Evolutionary conservation across 2,329 filamentous ascomycete genomes (phyloP).

Genomic region (Fusarium xylarioides): DNA sequence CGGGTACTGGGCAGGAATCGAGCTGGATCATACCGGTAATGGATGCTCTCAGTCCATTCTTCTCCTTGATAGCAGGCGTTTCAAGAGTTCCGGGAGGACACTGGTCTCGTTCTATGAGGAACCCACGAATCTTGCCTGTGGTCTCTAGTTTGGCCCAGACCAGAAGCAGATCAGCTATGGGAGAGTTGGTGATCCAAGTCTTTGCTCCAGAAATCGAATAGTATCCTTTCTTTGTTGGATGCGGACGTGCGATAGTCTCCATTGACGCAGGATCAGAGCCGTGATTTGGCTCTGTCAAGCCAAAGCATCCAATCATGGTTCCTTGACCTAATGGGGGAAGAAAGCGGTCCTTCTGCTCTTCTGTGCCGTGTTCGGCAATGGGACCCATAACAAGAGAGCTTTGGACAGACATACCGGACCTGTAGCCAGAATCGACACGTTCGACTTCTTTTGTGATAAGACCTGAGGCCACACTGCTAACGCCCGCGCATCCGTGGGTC

Average conservation of each 20-base stretch:
- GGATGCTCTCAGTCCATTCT: constrained; percentile 90
- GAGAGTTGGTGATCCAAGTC: constrained; percentile 95
- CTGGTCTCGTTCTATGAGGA: constrained; percentile 83
- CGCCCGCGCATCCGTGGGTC: constrained; percentile 86
- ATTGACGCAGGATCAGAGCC: constrained; percentile 90
- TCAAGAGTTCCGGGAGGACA: constrained; percentile 89
- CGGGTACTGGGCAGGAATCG: constrained; percentile 85
- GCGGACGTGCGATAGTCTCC: constrained; percentile 83
- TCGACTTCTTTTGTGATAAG: constrained; percentile 90
- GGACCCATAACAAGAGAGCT: constrained; percentile 93
- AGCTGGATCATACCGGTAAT: constrained; percentile 98
- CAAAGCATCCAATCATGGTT: constrained; percentile 84
- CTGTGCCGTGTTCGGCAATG: constrained; percentile 83
- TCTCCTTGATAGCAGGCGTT: constrained; percentile 91
- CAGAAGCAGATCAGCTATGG: constrained; percentile 83
- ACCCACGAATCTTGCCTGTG: constrained; percentile 94
- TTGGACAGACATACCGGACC: constrained; percentile 94
- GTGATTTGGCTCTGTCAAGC: constrained; percentile 93
- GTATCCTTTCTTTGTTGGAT: constrained; percentile 84
- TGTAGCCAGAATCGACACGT: constrained; percentile 88
- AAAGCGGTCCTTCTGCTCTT: constrained; percentile 85
- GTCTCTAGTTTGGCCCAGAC: constrained; percentile 94
- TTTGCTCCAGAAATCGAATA: constrained; percentile 82
- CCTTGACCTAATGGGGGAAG: constrained; percentile 83
- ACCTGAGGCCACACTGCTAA: constrained; percentile 85